Percentiles rank a stretch among this genome's conserved stretches.
These are phyloP conservation scores for Amanita molliuscula DNA, from an alignment of 768 basidiomycete species.

Conservation along the genomic window DNA sequence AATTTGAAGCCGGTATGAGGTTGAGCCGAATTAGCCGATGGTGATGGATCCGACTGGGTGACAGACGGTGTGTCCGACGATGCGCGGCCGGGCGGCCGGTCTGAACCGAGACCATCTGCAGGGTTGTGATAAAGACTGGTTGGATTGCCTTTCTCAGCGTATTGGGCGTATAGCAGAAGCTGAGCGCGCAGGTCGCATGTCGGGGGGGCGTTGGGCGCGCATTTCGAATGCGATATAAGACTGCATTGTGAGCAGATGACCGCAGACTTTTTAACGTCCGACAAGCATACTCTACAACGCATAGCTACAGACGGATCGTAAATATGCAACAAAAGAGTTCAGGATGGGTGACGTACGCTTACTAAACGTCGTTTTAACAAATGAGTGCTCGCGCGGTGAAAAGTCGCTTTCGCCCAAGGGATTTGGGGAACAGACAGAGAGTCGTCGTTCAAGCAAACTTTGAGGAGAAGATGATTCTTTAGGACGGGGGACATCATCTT, in stretches of 20 bases:
- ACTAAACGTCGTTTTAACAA: conserved; percentile 88
- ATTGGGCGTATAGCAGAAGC: conserved; percentile 68
- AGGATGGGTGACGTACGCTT: conserved; percentile 56
- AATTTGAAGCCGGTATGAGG: conserved; percentile 57
- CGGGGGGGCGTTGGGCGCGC: conserved; percentile 60
- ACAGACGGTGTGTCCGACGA: conserved; percentile 49
- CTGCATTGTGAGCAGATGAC: conserved; percentile 86
- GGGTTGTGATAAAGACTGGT: conserved; percentile 42
- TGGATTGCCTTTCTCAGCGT: conserved; percentile 59
- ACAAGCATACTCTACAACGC: conserved; percentile 75
- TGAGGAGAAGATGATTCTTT: conserved; percentile 23
- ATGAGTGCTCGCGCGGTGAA: conserved; percentile 64
- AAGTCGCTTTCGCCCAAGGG: conserved; percentile 37
- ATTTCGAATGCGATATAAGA: conserved; percentile 78
- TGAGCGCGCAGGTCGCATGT: conserved; percentile 79
- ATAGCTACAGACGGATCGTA: conserved; percentile 45
- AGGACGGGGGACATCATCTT: conserved; percentile 21
- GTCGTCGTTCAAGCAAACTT: conserved; percentile 27
- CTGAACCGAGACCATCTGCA: conserved; percentile 31
- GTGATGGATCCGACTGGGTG: conserved; percentile 18
- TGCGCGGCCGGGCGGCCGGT: conserved; percentile 32
- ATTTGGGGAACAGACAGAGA: conserved; percentile 28
- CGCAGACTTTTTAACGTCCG: conserved; percentile 74
- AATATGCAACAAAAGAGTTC: conserved; percentile 4
- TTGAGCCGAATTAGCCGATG: conserved; percentile 24